These are phyloP conservation scores for Helotiales sp. DNA, from an alignment of 2,329 filamentous ascomycete genomes.

Conservation along the genomic window DNA sequence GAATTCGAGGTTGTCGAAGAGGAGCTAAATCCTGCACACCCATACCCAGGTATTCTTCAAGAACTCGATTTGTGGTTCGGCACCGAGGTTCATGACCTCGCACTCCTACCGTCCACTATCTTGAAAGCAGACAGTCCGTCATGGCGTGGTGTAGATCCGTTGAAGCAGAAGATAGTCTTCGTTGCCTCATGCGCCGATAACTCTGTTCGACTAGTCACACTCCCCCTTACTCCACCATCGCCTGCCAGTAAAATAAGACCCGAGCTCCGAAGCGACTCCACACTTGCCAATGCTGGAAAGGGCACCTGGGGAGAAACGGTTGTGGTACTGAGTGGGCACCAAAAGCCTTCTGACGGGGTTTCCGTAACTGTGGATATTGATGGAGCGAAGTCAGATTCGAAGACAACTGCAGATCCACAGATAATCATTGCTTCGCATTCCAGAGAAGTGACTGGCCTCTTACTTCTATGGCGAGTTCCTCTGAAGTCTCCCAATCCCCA, in stretches of 20 bases:
- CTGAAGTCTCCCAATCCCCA: slow-evolving; percentile 44
- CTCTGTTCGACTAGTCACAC: slow-evolving; percentile 60
- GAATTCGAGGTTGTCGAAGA: slow-evolving; percentile 62
- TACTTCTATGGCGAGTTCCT: slow-evolving; percentile 63
- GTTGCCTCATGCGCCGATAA: slow-evolving; percentile 63
- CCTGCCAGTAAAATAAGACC: slow-evolving; percentile 60
- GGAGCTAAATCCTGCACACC: slow-evolving; percentile 40
- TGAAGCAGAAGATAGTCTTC: slow-evolving; percentile 65
- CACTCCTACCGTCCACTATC: slow-evolving; percentile 57
- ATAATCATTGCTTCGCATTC: slow-evolving; percentile 66
- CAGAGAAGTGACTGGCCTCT: slow-evolving; percentile 61
- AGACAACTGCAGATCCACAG: slow-evolving; percentile 44
- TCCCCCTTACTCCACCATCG: slow-evolving; percentile 66
- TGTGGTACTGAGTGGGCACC: slow-evolving; percentile 58
- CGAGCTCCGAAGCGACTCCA: slow-evolving; percentile 56
- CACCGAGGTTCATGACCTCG: slow-evolving; percentile 59
- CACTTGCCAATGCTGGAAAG: slow-evolving; percentile 60
- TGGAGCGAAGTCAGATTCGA: slow-evolving; percentile 38
- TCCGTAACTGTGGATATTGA: slow-evolving; percentile 54
- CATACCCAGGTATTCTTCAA: slow-evolving; percentile 62
- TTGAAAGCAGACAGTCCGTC: slow-evolving; percentile 54
- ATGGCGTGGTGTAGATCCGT: slow-evolving; percentile 51
- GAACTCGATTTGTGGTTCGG: slow-evolving; percentile 65
- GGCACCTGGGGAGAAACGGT: slow-evolving; percentile 68
- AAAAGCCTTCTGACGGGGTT: slow-evolving; percentile 57